Evolutionary conservation across 2,329 filamentous ascomycete genomes (phyloP).

Genomic region (Ustilaginoidea virens): DNA sequence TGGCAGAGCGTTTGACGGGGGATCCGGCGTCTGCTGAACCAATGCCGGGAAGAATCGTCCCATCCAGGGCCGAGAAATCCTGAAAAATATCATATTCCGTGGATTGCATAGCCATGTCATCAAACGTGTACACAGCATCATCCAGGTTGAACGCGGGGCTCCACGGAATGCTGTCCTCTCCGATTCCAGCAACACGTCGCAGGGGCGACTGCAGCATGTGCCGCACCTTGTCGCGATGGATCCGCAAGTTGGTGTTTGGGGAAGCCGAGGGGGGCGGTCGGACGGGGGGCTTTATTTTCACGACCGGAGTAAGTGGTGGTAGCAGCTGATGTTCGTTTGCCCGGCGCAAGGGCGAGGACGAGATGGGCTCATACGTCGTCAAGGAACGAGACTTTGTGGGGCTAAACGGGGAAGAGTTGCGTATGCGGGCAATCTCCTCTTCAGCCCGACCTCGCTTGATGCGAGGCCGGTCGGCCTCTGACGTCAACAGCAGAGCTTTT

Average conservation of each 20-base stretch:
- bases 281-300: constrained; percentile 56
- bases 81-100: constrained; percentile 50
- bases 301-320: constrained; percentile 67
- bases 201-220: constrained; percentile 69
- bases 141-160: constrained; percentile 54
- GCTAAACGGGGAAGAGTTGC: constrained; percentile 85
- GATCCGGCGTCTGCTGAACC: constrained; percentile 41
- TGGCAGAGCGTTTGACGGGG: constrained; percentile 47
- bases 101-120: constrained; percentile 33
- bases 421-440: constrained; percentile 85
- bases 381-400: constrained; percentile 55
- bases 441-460: constrained; percentile 85
- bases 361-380: constrained; percentile 34
- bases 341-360: constrained; percentile 54
- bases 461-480: constrained; percentile 63
- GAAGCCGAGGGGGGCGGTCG: constrained; percentile 59
- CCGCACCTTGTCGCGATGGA: constrained; percentile 73
- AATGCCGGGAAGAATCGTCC: constrained; percentile 20
- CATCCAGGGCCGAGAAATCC: constrained; percentile 14
- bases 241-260: constrained; percentile 79
- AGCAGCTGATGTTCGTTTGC: constrained; percentile 43
- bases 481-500: constrained; percentile 50
- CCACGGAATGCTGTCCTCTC: constrained; percentile 38
- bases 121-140: constrained; percentile 32
- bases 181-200: constrained; percentile 25